Evolutionary conservation across 805 yeast genomes (phyloP).

Genomic region (Kodamaea fukazawae): DNA sequence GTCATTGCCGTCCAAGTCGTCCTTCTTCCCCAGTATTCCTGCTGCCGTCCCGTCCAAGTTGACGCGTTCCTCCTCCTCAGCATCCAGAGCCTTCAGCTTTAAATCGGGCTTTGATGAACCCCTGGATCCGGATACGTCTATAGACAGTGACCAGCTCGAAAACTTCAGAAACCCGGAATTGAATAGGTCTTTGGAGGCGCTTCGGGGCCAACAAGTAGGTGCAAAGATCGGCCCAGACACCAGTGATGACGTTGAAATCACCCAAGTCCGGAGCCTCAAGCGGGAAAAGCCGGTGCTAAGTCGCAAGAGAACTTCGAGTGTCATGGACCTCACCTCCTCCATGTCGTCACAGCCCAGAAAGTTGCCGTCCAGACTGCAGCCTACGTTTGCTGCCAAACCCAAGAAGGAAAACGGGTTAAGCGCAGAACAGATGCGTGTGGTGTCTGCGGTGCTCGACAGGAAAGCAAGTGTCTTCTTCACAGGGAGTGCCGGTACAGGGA

Average conservation of each 20-base stretch:
- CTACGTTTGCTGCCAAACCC: slow-evolving; percentile 4
- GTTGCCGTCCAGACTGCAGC: not conserved
- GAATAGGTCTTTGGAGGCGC: slow-evolving; percentile 17
- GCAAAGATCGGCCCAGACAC: slow-evolving; percentile 8
- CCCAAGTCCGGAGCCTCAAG: too few species aligned
- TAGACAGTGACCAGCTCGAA: slow-evolving; percentile 35
- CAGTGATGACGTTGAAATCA: too few species aligned
- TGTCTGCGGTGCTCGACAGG: slow-evolving; percentile 50
- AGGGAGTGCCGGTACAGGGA: slow-evolving; percentile 89
- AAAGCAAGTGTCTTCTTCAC: slow-evolving; percentile 65
- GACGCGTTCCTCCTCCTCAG: slow-evolving; percentile 21
- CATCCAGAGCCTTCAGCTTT: slow-evolving; percentile 17
- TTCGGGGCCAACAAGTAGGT: slow-evolving; percentile 3
- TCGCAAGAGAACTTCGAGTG: not conserved
- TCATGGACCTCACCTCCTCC: not conserved
- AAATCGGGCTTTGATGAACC: slow-evolving; percentile 29
- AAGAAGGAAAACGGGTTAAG: slow-evolving; percentile 16
- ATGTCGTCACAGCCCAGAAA: not conserved
- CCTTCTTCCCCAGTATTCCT: slow-evolving; percentile 8
- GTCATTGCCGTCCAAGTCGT: not conserved
- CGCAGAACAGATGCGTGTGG: slow-evolving; percentile 46
- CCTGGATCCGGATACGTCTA: slow-evolving; percentile 26
- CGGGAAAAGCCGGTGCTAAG: not conserved
- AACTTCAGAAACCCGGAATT: slow-evolving; percentile 36
- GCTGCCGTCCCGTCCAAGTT: slow-evolving; percentile 4